Evolutionary conservation across 768 basidiomycete species (phyloP).

Genomic region (Lyophyllum semitale): DNA sequence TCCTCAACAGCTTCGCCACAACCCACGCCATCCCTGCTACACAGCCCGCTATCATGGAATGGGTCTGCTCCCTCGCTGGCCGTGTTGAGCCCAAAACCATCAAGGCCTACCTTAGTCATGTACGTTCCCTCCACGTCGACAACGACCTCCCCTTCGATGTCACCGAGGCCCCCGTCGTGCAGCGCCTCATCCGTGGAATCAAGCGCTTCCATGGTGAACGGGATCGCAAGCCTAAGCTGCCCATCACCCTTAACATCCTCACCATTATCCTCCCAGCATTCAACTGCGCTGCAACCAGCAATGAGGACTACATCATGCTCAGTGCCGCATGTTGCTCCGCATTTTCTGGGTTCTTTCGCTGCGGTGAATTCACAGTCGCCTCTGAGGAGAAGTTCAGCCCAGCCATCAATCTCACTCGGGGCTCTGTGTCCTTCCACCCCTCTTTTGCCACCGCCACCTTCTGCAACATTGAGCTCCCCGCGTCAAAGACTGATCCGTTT

Average conservation of each 20-base stretch:
- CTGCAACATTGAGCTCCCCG: constrained; percentile 27
- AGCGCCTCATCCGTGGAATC: constrained; percentile 32
- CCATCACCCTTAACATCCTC: constrained; percentile 25
- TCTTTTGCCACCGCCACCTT: constrained; percentile 22
- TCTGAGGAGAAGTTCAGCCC: constrained; percentile 9
- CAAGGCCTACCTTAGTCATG: constrained; percentile 20
- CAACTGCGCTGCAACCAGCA: not conserved
- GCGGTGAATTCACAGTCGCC: not conserved
- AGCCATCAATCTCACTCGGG: constrained; percentile 20
- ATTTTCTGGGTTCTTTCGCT: constrained; percentile 13
- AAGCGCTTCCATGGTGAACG: constrained; percentile 29
- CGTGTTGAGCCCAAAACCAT: constrained; percentile 16
- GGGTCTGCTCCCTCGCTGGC: constrained; percentile 17
- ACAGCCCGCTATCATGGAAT: constrained; percentile 18
- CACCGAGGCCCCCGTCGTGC: constrained; percentile 25
- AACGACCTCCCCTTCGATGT: constrained; percentile 23
- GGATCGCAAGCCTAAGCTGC: constrained; percentile 21
- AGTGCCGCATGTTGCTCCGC: constrained; percentile 20
- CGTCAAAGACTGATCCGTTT: constrained; percentile 41
- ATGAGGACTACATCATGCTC: constrained; percentile 10
- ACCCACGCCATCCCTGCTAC: not conserved
- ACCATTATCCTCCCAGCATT: constrained; percentile 7
- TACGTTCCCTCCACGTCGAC: constrained; percentile 32
- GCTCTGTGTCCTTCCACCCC: constrained; percentile 27
- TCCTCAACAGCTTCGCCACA: not conserved